phyloP scores from a whole-genome alignment of 2,329 filamentous ascomycete species.

The Chalaropsis thielavioides region DNA sequence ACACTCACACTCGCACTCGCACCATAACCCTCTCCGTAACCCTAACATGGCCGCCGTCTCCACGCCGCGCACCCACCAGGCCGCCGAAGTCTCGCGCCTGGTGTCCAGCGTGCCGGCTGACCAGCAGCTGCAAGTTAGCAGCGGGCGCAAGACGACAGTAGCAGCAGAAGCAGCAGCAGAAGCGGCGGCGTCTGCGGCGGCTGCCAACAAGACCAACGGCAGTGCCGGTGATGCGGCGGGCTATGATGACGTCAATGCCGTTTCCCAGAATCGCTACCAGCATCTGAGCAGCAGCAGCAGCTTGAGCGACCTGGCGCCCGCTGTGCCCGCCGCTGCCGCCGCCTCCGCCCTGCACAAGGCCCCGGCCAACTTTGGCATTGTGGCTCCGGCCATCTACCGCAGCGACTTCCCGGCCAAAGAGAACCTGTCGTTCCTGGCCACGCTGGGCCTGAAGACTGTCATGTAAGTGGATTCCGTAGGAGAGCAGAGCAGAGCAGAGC shows the following conservation, averaged over 20 bases:
- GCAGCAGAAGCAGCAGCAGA: not conserved
- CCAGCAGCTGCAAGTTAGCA: too few species aligned
- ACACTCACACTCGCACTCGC: too few species aligned
- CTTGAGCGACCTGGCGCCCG: too few species aligned
- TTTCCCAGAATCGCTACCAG: too few species aligned
- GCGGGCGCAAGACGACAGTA: not conserved
- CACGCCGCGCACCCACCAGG: not conserved
- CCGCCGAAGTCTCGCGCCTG: not conserved
- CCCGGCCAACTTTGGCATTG: constrained; percentile 62
- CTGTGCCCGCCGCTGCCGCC: too few species aligned
- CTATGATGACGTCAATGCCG: too few species aligned
- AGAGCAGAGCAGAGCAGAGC: not conserved
- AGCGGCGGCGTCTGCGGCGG: too few species aligned
- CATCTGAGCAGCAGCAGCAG: too few species aligned
- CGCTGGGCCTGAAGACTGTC: constrained; percentile 61
- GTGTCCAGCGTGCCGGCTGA: not conserved
- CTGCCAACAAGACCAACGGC: too few species aligned
- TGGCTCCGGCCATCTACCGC: constrained; percentile 62
- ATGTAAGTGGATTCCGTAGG: constrained; percentile 39
- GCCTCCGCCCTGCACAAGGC: constrained; percentile 18
- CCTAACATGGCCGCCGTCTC: not conserved
- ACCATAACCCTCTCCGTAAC: too few species aligned
- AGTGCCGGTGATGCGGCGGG: not conserved
- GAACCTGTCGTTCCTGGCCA: constrained; percentile 55
- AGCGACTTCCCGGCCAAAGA: constrained; percentile 63